These are phyloP conservation scores for Boechera stricta DNA, from an alignment of 345 rosid species.

Conservation along the genomic window DNA sequence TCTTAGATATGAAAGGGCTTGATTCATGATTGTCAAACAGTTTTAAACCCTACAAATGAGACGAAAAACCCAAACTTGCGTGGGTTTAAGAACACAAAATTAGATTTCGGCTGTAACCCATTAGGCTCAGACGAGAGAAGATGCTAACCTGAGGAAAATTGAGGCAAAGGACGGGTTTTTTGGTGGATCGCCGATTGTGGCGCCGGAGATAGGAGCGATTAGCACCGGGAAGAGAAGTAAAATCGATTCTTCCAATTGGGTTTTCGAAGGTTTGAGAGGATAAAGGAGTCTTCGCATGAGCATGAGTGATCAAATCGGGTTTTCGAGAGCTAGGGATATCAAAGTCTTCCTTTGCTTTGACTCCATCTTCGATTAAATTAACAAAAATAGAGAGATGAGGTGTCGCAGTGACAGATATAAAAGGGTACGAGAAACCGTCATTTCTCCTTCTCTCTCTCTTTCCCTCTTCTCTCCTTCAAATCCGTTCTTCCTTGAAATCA, in stretches of 20 bases:
- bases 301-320: conserved; percentile 34
- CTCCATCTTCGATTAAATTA: conserved; percentile 37
- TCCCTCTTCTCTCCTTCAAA: conserved; percentile 47
- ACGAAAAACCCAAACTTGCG: conserved; percentile 15
- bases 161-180: conserved; percentile 67
- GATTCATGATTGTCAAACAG: conserved; percentile 40
- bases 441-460: conserved; percentile 24
- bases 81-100: neutral
- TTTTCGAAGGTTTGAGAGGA: conserved; percentile 49
- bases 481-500: conserved; percentile 47
- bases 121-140: conserved; percentile 22
- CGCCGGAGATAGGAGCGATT: conserved; percentile 55
- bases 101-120: conserved; percentile 12
- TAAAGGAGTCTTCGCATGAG: neutral
- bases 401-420: conserved; percentile 42
- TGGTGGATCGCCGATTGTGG: conserved; percentile 64
- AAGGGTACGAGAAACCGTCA: conserved; percentile 34
- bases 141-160: conserved; percentile 66
- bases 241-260: conserved; percentile 70
- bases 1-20: neutral
- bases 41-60: conserved; percentile 45
- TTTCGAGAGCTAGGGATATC: conserved; percentile 57
- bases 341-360: conserved; percentile 53
- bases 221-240: conserved; percentile 54
- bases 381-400: conserved; percentile 33